Percentiles rank a stretch among this genome's conserved stretches.
These are phyloP conservation scores for Ramaria rubella DNA, from an alignment of 768 basidiomycete genomes.

Conservation along the genomic window DNA sequence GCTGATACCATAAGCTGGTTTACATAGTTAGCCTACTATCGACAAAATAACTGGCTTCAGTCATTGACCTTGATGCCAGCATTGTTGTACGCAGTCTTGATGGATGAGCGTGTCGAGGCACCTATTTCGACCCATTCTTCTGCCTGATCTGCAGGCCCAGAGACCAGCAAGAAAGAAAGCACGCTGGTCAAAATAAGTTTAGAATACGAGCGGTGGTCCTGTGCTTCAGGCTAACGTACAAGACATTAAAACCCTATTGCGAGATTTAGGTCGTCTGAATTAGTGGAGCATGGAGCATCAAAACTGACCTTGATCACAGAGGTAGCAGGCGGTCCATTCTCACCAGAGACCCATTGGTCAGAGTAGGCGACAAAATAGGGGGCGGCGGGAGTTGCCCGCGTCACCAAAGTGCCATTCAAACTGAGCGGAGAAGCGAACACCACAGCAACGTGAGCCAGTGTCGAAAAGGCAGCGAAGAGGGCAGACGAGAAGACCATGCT, in stretches of 20 bases:
- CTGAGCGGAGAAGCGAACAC: background rate
- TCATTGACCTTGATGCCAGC: conserved; percentile 43
- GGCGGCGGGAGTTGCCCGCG: background rate
- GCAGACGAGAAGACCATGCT: background rate
- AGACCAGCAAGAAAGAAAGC: conserved; percentile 48
- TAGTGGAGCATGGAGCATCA: too few species aligned
- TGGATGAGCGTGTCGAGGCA: conserved; percentile 36
- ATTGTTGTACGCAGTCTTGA: conserved; percentile 47
- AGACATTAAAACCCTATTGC: background rate
- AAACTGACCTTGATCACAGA: conserved; percentile 5
- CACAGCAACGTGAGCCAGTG: background rate
- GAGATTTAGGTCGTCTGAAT: background rate
- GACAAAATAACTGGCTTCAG: background rate
- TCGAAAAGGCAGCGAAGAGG: background rate
- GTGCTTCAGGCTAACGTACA: background rate
- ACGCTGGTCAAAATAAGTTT: background rate
- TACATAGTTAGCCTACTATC: background rate
- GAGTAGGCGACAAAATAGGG: conserved; percentile 11
- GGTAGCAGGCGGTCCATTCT: conserved; percentile 8
- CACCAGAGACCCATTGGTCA: conserved; percentile 8
- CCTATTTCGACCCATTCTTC: conserved; percentile 46
- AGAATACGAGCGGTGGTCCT: background rate
- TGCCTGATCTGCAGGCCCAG: conserved; percentile 56
- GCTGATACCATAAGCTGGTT: conserved; percentile 19
- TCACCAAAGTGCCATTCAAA: background rate